Percentiles rank a stretch among this genome's conserved stretches.
These are phyloP conservation scores for Pestalotiopsis sp. DNA, from an alignment of 2,329 filamentous ascomycete species.

Conservation along the genomic window DNA sequence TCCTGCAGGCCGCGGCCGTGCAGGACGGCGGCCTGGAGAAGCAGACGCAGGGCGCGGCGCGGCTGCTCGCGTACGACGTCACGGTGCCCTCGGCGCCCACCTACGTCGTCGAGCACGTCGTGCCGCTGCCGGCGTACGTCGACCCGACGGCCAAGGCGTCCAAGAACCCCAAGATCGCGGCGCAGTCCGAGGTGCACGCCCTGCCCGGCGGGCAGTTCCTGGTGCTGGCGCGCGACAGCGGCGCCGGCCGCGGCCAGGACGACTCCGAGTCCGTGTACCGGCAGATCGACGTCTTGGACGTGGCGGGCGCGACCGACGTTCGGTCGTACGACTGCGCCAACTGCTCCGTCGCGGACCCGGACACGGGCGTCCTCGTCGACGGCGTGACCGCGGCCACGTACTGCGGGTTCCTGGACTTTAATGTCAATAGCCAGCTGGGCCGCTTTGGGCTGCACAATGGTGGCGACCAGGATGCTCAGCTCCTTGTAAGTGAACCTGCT, in stretches of 20 bases:
- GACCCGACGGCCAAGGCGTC: slow-evolving; percentile 52
- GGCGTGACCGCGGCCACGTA: slow-evolving; percentile 61
- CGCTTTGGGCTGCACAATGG: slow-evolving; percentile 72
- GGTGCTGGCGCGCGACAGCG: slow-evolving; percentile 65
- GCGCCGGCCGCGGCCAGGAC: slow-evolving; percentile 58
- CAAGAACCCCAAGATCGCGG: slow-evolving; percentile 53
- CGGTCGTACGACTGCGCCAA: slow-evolving; percentile 47
- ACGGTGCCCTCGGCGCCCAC: slow-evolving; percentile 43
- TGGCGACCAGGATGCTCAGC: slow-evolving; percentile 55
- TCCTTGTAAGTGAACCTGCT: slow-evolving; percentile 44
- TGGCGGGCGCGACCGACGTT: slow-evolving; percentile 63
- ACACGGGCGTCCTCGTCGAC: slow-evolving; percentile 53
- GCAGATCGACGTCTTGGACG: slow-evolving; percentile 70
- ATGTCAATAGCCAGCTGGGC: slow-evolving; percentile 64
- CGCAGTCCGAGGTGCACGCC: slow-evolving; percentile 70
- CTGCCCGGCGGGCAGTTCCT: slow-evolving; percentile 67
- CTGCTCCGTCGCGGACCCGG: slow-evolving; percentile 27
- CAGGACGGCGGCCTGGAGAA: slow-evolving; percentile 59
- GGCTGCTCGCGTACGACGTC: slow-evolving; percentile 65
- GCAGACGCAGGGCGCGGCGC: slow-evolving; percentile 56
- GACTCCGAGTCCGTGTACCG: slow-evolving; percentile 62
- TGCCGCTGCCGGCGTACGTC: slow-evolving; percentile 63
- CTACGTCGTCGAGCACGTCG: slow-evolving; percentile 65
- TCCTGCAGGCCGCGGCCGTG: slow-evolving; percentile 67
- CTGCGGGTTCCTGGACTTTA: slow-evolving; percentile 70